A percentile compares a stretch with the other conserved stretches of the same genome.
phyloP scores from a whole-genome alignment of 352 stramenopile genomes.

The Phytophthora lateralis region DNA sequence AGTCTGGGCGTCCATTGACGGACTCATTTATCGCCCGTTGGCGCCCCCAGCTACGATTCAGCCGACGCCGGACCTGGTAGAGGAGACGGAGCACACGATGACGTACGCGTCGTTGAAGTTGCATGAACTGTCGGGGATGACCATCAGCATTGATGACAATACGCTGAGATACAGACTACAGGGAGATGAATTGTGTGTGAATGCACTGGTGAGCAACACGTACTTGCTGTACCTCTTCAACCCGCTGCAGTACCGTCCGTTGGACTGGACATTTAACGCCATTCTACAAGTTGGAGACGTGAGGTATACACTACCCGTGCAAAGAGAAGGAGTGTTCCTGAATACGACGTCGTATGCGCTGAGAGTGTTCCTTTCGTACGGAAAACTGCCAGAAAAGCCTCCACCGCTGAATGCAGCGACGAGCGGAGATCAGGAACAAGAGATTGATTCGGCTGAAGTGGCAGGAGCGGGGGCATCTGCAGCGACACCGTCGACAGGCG shows the following conservation, averaged over 20 bases:
- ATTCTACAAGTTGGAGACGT: slow-evolving; percentile 61
- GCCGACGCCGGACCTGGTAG: slow-evolving; percentile 14
- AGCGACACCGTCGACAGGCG: slow-evolving; percentile 13
- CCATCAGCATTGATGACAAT: slow-evolving; percentile 86
- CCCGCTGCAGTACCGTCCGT: slow-evolving; percentile 73
- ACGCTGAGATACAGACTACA: slow-evolving; percentile 76
- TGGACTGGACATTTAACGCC: slow-evolving; percentile 84
- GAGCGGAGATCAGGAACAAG: slow-evolving; percentile 15
- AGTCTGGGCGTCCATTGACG: slow-evolving; percentile 83
- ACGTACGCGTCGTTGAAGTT: slow-evolving; percentile 61
- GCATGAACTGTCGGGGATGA: slow-evolving; percentile 87
- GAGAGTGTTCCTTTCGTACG: slow-evolving; percentile 86
- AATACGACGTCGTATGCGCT: slow-evolving; percentile 75
- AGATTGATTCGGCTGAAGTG: slow-evolving; percentile 23
- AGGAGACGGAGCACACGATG: slow-evolving; percentile 9
- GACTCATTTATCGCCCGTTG: slow-evolving; percentile 78
- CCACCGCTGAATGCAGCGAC: slow-evolving; percentile 1
- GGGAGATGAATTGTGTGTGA: slow-evolving; percentile 67
- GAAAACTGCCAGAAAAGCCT: slow-evolving; percentile 58
- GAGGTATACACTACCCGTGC: slow-evolving; percentile 53
- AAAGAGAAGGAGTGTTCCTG: slow-evolving; percentile 83
- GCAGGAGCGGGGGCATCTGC: slow-evolving; percentile 12
- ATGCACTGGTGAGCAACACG: slow-evolving; percentile 84
- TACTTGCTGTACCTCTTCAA: slow-evolving; percentile 91
- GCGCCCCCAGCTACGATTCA: slow-evolving; percentile 70